Evolutionary conservation across 1,284 basidiomycete genomes (phyloP).

Genomic region (Apiotrichum porosum): DNA sequence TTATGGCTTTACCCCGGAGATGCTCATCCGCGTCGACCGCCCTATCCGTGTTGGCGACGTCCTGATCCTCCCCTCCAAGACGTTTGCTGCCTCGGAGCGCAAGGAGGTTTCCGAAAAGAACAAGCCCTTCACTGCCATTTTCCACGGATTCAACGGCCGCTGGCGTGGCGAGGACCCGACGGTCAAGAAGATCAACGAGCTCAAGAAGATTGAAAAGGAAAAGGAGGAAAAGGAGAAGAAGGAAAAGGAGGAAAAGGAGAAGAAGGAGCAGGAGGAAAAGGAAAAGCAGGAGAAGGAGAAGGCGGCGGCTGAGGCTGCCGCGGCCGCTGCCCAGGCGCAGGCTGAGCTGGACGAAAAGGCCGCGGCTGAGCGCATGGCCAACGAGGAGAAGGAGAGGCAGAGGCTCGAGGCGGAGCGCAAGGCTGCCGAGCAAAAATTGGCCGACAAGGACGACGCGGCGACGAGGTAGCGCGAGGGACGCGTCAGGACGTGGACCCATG

Average conservation of each 20-base stretch:
- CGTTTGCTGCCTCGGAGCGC: slow-evolving; percentile 27
- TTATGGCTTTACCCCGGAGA: slow-evolving; percentile 42
- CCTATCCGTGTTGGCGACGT: slow-evolving; percentile 48
- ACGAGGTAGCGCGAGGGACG: no score
- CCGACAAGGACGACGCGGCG: neutral
- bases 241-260: slow-evolving; percentile 6
- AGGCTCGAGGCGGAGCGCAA: neutral
- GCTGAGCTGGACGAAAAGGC: neutral
- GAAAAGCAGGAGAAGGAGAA: neutral
- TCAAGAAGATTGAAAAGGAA: slow-evolving; percentile 29
- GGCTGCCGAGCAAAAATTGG: neutral
- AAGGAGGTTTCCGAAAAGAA: slow-evolving; percentile 18
- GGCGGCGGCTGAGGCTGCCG: slow-evolving; percentile 3
- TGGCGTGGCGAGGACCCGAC: slow-evolving; percentile 32
- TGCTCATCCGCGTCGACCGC: slow-evolving; percentile 31
- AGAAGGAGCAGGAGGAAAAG: slow-evolving; percentile 16
- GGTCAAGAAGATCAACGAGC: slow-evolving; percentile 25
- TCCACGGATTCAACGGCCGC: slow-evolving; percentile 35
- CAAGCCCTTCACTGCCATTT: slow-evolving; percentile 31
- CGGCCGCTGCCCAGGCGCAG: slow-evolving; percentile 1
- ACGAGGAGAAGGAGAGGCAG: neutral
- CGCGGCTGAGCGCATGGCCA: neutral
- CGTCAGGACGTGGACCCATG: no score
- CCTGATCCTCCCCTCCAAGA: slow-evolving; percentile 33
- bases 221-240: slow-evolving; percentile 17